Conservation (phyloP, 2,329 filamentous ascomycete species). For the Ophiostoma triangulosporum region DNA sequence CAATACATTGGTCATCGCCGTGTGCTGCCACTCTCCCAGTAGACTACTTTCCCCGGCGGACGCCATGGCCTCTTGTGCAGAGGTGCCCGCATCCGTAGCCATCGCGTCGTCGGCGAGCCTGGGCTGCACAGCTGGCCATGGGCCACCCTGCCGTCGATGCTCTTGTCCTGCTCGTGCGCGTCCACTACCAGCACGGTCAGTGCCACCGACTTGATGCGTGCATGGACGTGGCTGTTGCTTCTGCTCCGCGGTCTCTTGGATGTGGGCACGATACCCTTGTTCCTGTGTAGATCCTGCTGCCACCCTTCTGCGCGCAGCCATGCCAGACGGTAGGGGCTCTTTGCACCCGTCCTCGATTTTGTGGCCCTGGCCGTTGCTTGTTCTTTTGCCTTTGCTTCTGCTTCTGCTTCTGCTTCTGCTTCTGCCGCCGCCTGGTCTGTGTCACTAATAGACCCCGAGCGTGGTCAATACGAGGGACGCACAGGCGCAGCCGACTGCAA, state of each 20-base stretch:
- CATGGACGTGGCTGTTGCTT: not conserved
- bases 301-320: slow-evolving; percentile 27
- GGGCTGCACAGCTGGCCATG: not conserved
- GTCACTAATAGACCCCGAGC: slow-evolving; percentile 16
- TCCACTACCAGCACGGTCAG: not conserved
- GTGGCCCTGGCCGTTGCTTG: too few species aligned
- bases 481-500: slow-evolving; percentile 13
- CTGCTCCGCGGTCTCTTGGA: not conserved
- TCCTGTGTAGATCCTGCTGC: slow-evolving; percentile 21
- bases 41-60: slow-evolving; percentile 1
- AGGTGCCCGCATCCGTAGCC: not conserved
- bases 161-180: not conserved
- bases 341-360: not conserved
- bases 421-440: not conserved
- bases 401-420: not conserved
- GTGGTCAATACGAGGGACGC: slow-evolving; percentile 23
- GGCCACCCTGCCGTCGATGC: not conserved
- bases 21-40: slow-evolving; percentile 4
- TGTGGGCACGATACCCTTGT: slow-evolving; percentile 20
- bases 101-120: not conserved
- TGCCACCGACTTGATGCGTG: not conserved
- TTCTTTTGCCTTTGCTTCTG: not conserved
- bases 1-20: too few species aligned
- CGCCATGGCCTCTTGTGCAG: slow-evolving; percentile 1
- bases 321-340: slow-evolving; percentile 19